Evolutionary conservation across 202 grass and related monocot species (phyloP).

Genomic region (Miscanthus sacchariflorus): DNA sequence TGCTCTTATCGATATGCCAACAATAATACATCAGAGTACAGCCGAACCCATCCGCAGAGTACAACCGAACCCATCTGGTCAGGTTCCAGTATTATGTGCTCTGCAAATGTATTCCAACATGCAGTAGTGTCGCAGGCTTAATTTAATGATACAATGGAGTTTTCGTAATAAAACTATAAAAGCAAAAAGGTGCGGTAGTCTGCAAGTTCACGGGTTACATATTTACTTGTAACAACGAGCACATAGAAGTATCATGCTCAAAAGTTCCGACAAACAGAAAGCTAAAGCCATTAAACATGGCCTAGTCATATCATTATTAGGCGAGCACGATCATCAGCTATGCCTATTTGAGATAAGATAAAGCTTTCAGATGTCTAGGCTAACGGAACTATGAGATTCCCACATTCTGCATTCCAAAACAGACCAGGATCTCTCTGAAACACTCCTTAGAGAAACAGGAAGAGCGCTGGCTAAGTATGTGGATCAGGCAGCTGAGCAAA

Average conservation of each 20-base stretch:
- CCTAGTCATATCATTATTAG: not conserved
- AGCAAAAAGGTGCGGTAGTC: not conserved
- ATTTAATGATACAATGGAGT: not conserved
- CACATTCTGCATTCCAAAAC: not conserved
- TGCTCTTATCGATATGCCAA: not conserved
- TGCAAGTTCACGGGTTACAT: not conserved
- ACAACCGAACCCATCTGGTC: no score
- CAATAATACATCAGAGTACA: no score
- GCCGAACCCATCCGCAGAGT: no score
- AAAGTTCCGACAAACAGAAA: not conserved
- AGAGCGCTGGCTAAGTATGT: constrained; percentile 33
- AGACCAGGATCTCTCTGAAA: not conserved
- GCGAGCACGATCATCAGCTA: no score
- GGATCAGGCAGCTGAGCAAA: constrained; percentile 59
- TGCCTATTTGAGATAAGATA: not conserved
- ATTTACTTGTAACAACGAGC: not conserved
- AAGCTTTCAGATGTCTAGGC: not conserved
- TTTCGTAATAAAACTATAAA: not conserved
- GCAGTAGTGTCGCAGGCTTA: no score
- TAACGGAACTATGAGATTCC: not conserved
- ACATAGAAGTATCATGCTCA: not conserved
- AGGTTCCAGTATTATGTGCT: no score
- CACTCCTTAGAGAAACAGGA: not conserved
- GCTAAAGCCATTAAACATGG: not conserved
- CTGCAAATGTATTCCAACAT: no score